A percentile compares a stretch with the other conserved stretches of the same genome.
phyloP scores from a whole-genome alignment of 345 rosid genomes.

The Eucalyptus sp. region DNA sequence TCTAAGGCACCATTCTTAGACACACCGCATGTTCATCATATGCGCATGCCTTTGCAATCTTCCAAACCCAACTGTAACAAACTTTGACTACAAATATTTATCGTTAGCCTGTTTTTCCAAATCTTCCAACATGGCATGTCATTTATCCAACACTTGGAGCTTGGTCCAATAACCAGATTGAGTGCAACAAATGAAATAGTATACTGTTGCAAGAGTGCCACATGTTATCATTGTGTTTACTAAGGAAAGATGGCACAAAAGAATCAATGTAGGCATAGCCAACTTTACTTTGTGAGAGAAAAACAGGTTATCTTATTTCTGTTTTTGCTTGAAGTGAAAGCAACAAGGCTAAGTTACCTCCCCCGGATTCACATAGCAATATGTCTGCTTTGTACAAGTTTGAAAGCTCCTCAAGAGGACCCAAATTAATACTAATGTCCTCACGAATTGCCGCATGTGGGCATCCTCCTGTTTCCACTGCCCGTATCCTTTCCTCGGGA shows the following conservation, averaged over 20 bases:
- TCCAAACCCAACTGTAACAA: background rate
- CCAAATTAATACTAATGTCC: conserved; percentile 94
- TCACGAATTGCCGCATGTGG: conserved; percentile 99
- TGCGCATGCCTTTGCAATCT: background rate
- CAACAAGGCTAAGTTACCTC: conserved; percentile 33
- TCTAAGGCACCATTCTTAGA: background rate
- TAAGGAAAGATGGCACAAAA: background rate
- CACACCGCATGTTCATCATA: background rate
- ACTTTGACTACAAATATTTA: background rate
- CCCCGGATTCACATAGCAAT: conserved; percentile 96
- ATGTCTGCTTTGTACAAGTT: conserved; percentile 77
- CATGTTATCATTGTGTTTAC: background rate
- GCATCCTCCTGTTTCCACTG: conserved; percentile 95
- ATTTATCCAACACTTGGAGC: background rate
- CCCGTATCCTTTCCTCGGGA: conserved; percentile 86
- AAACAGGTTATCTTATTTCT: background rate
- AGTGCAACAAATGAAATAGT: background rate
- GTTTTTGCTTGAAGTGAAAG: background rate
- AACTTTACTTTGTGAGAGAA: background rate
- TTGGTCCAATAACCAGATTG: background rate
- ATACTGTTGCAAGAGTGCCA: background rate
- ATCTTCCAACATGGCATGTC: background rate
- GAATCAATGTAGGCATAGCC: background rate
- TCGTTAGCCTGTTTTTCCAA: background rate
- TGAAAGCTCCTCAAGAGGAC: conserved; percentile 95